These are phyloP conservation scores for Macrotyloma uniflorum DNA, from an alignment of 306 rosid species.

Conservation along the genomic window DNA sequence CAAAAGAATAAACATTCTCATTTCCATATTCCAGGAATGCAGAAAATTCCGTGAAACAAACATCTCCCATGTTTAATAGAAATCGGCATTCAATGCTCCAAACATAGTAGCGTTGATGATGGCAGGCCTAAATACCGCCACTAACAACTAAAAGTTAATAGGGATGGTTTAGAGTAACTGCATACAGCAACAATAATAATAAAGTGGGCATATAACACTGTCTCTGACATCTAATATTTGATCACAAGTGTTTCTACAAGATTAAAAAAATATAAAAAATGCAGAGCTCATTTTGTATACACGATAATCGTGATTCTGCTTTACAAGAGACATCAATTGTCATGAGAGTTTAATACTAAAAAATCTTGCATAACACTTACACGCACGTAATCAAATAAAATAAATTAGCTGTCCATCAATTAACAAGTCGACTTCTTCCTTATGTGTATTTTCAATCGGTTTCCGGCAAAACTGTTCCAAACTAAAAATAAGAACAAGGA, in stretches of 20 bases:
- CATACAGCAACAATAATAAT: background rate
- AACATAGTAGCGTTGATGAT: too few species aligned
- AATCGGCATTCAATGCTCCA: too few species aligned
- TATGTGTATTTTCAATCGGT: conserved; percentile 16
- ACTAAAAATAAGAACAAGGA: conserved; percentile 6
- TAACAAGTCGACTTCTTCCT: conserved; percentile 16
- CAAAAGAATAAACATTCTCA: too few species aligned
- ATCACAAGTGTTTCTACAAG: background rate
- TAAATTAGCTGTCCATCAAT: conserved; percentile 21
- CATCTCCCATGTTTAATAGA: too few species aligned
- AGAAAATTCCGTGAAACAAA: too few species aligned
- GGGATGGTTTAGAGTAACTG: too few species aligned
- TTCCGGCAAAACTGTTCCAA: conserved; percentile 26
- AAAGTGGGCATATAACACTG: too few species aligned
- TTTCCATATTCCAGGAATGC: too few species aligned
- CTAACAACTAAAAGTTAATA: too few species aligned
- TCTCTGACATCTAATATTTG: conserved; percentile 13
- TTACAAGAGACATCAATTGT: background rate
- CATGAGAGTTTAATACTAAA: conserved; percentile 17
- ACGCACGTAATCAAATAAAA: background rate
- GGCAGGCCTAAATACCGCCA: too few species aligned
- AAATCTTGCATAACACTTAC: conserved; percentile 3
- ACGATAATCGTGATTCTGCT: background rate
- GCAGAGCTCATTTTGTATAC: background rate
- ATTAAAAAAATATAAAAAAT: background rate